Conservation (phyloP, 805 yeast species). For the Wickerhamia fluorescens region DNA sequence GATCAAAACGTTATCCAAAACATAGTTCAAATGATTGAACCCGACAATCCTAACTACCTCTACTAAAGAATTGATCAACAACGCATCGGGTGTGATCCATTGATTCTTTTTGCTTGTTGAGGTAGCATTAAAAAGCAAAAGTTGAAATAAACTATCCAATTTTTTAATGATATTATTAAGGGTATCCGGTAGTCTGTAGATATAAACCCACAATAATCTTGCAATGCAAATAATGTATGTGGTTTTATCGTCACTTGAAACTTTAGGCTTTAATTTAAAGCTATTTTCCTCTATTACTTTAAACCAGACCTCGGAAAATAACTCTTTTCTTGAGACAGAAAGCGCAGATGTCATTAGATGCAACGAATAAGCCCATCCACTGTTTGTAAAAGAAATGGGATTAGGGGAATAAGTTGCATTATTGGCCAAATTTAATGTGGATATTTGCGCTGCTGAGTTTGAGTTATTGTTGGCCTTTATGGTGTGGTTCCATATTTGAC, state of each 20-base stretch:
- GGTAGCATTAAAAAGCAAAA: constrained; percentile 42
- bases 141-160: constrained; percentile 55
- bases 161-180: constrained; percentile 79
- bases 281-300: constrained; percentile 54
- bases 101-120: constrained; percentile 50
- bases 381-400: constrained; percentile 5
- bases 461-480: constrained; percentile 3
- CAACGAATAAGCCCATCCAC: constrained; percentile 61
- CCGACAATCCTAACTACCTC: constrained; percentile 76
- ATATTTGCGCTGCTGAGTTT: not conserved
- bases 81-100: constrained; percentile 66
- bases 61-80: constrained; percentile 57
- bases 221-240: constrained; percentile 60
- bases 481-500: constrained; percentile 39
- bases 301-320: constrained; percentile 71
- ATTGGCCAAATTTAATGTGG: not conserved
- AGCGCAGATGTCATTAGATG: constrained; percentile 65
- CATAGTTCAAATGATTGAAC: constrained; percentile 67
- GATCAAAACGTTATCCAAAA: constrained; percentile 69
- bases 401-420: not conserved
- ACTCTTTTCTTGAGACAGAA: constrained; percentile 72
- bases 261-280: constrained; percentile 59
- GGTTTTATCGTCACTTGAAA: constrained; percentile 41
- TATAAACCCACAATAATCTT: constrained; percentile 82
- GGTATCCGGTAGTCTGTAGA: constrained; percentile 82